These are phyloP conservation scores for Metschnikowia santaceciliae DNA, from an alignment of 805 yeast species.

Conservation along the genomic window DNA sequence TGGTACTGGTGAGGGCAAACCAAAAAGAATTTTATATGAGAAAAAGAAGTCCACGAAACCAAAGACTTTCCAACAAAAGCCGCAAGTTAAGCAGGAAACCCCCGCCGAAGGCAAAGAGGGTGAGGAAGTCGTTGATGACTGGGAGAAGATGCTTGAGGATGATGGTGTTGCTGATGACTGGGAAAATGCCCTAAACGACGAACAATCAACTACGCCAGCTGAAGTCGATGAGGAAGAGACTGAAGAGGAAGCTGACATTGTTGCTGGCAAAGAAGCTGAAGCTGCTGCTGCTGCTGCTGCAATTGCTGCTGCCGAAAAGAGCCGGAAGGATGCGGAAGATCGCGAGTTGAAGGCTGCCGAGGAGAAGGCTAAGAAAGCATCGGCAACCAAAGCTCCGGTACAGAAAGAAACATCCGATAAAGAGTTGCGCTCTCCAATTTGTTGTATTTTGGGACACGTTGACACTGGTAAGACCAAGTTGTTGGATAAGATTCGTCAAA, in stretches of 20 bases:
- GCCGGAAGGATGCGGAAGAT: slow-evolving; percentile 8
- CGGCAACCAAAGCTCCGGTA: slow-evolving; percentile 18
- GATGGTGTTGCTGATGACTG: slow-evolving; percentile 54
- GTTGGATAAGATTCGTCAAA: slow-evolving; percentile 95
- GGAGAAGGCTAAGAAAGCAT: slow-evolving; percentile 22
- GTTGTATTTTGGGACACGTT: slow-evolving; percentile 98
- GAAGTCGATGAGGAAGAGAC: slow-evolving; percentile 18
- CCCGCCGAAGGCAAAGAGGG: slow-evolving; percentile 21
- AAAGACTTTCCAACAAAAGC: slow-evolving; percentile 34
- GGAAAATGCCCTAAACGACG: slow-evolving; percentile 27
- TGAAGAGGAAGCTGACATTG: slow-evolving; percentile 18
- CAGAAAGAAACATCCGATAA: slow-evolving; percentile 26
- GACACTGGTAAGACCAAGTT: slow-evolving; percentile 99
- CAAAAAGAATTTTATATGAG: slow-evolving; percentile 67
- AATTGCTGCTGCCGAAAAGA: slow-evolving; percentile 12
- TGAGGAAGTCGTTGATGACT: slow-evolving; percentile 22
- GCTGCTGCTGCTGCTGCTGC: slow-evolving; percentile 13
- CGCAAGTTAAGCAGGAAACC: slow-evolving; percentile 1
- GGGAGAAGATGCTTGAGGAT: slow-evolving; percentile 31
- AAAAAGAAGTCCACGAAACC: slow-evolving; percentile 60
- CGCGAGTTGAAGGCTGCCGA: slow-evolving; percentile 24
- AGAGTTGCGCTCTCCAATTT: slow-evolving; percentile 95
- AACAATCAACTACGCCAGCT: slow-evolving; percentile 7
- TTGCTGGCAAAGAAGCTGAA: slow-evolving; percentile 4
- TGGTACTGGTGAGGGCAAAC: slow-evolving; percentile 33